Evolutionary conservation across 495 filamentous ascomycete species (phyloP).

Genomic region (Bryoglossum gracile): DNA sequence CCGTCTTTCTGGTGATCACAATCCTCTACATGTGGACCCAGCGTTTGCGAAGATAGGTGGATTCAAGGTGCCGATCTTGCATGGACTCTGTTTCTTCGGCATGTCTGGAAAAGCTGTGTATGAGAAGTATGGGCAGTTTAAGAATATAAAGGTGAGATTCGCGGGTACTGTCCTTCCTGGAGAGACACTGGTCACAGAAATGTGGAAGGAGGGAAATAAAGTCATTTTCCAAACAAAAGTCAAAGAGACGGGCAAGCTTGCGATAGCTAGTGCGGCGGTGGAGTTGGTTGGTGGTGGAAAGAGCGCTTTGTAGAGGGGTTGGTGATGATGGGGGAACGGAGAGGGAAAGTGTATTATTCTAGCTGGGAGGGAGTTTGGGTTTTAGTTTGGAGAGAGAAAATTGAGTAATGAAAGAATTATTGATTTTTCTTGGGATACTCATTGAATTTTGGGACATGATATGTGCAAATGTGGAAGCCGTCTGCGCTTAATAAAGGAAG

Average conservation of each 20-base stretch:
- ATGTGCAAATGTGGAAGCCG: too few relatives aligned
- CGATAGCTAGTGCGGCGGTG: conserved; percentile 79
- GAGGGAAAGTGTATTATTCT: too few relatives aligned
- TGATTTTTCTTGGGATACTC: too few relatives aligned
- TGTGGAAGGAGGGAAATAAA: conserved; percentile 92
- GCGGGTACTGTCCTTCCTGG: conserved; percentile 88
- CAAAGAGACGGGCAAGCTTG: conserved; percentile 92
- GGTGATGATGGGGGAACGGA: too few relatives aligned
- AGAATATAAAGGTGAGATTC: conserved; percentile 95
- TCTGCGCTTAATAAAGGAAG: too few relatives aligned
- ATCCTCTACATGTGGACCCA: conserved; percentile 91
- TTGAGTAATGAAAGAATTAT: too few relatives aligned
- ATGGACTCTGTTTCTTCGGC: conserved; percentile 94
- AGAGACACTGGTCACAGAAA: conserved; percentile 91
- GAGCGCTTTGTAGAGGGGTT: neutral
- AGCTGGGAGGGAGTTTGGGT: too few relatives aligned
- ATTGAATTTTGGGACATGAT: too few relatives aligned
- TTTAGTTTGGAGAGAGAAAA: too few relatives aligned
- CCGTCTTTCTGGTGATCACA: conserved; percentile 82
- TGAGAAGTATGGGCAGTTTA: conserved; percentile 73
- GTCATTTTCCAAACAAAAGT: conserved; percentile 92
- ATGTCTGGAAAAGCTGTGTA: conserved; percentile 86
- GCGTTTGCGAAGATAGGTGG: conserved; percentile 91
- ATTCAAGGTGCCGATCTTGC: conserved; percentile 91
- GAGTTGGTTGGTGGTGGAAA: conserved; percentile 54